These are phyloP conservation scores for Pecoramyces ruminantium DNA, from an alignment of 192 early-diverging fungal genomes.

Conservation along the genomic window DNA sequence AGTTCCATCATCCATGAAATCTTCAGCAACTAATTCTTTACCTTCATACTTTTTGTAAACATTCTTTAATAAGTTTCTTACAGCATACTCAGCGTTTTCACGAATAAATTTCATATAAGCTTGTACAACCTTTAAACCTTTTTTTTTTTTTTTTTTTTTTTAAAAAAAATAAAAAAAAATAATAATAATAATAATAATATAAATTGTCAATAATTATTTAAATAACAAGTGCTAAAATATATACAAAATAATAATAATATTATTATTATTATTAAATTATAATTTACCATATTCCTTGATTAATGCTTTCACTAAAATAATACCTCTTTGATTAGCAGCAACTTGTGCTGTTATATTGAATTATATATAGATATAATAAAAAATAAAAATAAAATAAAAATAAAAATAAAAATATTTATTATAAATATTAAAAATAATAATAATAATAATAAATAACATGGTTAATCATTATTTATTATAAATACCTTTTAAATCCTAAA, in stretches of 20 bases:
- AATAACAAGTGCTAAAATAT: too few relatives aligned
- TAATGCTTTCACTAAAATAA: conserved; percentile 58
- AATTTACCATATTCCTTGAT: conserved; percentile 56
- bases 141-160: neutral
- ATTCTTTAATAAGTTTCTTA: conserved; percentile 54
- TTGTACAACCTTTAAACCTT: conserved; percentile 61
- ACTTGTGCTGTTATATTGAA: conserved; percentile 50
- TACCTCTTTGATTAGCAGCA: conserved; percentile 91
- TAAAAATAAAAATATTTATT: neutral
- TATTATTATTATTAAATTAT: neutral
- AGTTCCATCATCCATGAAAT: too few relatives aligned
- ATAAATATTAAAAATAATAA: too few relatives aligned
- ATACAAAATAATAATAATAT: too few relatives aligned
- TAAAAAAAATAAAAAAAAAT: neutral
- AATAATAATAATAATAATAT: neutral
- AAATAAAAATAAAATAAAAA: neutral
- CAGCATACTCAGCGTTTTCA: conserved; percentile 71
- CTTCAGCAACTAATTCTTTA: conserved; percentile 22
- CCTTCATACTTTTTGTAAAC: conserved; percentile 22
- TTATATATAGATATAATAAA: neutral
- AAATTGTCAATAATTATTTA: too few relatives aligned
- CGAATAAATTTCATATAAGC: conserved; percentile 92
- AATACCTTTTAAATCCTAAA: too few relatives aligned
- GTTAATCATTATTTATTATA: too few relatives aligned
- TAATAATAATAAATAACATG: too few relatives aligned